Evolutionary conservation across 148 eudicot genomes (phyloP).

Genomic region (Diospyros kaki): DNA sequence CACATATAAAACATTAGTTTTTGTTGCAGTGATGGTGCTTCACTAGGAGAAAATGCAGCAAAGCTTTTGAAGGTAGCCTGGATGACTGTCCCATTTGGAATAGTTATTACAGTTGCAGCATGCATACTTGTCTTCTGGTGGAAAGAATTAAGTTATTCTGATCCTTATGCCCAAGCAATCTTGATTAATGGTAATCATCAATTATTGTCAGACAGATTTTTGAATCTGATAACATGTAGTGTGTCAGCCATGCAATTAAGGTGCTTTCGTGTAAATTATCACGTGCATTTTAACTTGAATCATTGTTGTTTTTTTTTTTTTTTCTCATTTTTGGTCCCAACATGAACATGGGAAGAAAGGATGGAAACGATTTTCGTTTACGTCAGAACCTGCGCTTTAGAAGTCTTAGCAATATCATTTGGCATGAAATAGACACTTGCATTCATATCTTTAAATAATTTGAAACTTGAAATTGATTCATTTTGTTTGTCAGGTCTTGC

Average conservation of each 20-base stretch:
- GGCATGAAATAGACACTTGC: background rate
- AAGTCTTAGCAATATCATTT: background rate
- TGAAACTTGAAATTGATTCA: background rate
- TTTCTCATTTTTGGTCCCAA: background rate
- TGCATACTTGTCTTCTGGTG: constrained; percentile 80
- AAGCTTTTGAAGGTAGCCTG: constrained; percentile 84
- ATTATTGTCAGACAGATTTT: background rate
- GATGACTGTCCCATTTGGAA: constrained; percentile 82
- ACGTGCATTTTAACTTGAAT: background rate
- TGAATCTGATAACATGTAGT: background rate
- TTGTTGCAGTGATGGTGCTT: constrained; percentile 60
- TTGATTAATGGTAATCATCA: constrained; percentile 67
- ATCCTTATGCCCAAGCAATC: constrained; percentile 80
- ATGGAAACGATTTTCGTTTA: background rate
- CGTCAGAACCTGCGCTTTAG: background rate
- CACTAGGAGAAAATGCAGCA: constrained; percentile 45
- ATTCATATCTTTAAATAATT: background rate
- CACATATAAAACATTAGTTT: constrained; percentile 3
- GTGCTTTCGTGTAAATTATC: too few relatives aligned
- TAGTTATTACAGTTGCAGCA: constrained; percentile 52
- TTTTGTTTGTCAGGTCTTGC: constrained; percentile 64
- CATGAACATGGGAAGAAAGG: background rate
- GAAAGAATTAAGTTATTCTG: constrained; percentile 72
- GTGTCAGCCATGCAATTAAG: background rate
- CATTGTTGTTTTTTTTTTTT: background rate